These are phyloP conservation scores for Erucastrum elatum DNA, from an alignment of 345 rosid genomes.

Conservation along the genomic window DNA sequence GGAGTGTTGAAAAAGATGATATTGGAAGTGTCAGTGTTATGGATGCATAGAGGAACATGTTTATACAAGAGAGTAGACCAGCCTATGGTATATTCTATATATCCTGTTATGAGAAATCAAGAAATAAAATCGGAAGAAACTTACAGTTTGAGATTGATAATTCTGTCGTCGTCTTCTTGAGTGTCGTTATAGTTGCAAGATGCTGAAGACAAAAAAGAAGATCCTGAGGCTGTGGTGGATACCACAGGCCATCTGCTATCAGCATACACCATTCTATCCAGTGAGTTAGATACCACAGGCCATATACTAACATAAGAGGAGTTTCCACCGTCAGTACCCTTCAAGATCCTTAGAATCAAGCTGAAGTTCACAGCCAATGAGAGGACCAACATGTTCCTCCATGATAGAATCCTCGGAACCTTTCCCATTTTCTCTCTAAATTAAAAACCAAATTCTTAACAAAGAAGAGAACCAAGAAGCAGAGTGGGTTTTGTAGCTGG, in stretches of 20 bases:
- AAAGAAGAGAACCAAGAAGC: constrained; percentile 7
- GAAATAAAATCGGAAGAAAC: constrained; percentile 26
- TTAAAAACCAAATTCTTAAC: background rate
- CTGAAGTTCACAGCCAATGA: constrained; percentile 71
- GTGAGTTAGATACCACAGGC: constrained; percentile 11
- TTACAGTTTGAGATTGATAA: constrained; percentile 69
- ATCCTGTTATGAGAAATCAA: background rate
- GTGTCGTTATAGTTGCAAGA: constrained; percentile 26
- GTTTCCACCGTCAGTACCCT: constrained; percentile 29
- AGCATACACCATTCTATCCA: constrained; percentile 9
- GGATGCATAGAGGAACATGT: background rate
- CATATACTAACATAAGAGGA: constrained; percentile 14
- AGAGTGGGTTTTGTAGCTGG: constrained; percentile 24
- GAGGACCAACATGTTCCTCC: constrained; percentile 58
- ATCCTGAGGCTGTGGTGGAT: constrained; percentile 10
- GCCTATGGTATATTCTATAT: background rate
- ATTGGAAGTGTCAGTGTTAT: background rate
- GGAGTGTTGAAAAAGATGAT: background rate
- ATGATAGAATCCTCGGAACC: constrained; percentile 42
- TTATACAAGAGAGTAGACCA: background rate
- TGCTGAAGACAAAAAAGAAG: constrained; percentile 26
- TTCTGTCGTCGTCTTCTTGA: constrained; percentile 42
- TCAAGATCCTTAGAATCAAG: constrained; percentile 51
- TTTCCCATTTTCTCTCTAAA: constrained; percentile 44
- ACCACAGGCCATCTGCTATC: constrained; percentile 7